Percentiles rank a stretch among this genome's conserved stretches.
phyloP scores from a whole-genome alignment of 305 asterid genomes.

The Fraxinus dipetala region DNA sequence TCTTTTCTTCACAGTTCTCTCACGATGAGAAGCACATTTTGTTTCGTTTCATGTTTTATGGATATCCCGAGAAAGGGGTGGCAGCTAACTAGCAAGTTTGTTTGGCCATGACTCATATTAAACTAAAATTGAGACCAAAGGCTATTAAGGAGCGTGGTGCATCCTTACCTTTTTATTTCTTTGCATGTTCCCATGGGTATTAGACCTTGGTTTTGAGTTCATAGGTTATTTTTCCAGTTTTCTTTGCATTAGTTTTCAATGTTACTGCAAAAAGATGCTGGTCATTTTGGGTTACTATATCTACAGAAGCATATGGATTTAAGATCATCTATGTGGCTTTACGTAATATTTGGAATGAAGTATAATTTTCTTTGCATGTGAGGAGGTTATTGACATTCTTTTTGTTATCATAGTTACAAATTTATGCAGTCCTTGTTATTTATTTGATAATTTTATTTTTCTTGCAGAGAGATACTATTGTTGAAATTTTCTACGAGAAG shows the following conservation, averaged over 20 bases:
- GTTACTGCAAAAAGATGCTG: neutral
- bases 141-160: neutral
- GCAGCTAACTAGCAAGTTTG: neutral
- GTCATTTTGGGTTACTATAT: neutral
- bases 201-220: neutral
- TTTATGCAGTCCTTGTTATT: slow-evolving; percentile 6
- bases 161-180: neutral
- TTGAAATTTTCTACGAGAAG: slow-evolving; percentile 91
- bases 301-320: neutral
- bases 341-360: neutral
- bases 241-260: neutral
- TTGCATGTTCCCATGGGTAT: neutral
- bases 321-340: slow-evolving; percentile 5
- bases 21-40: neutral
- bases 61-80: neutral
- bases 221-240: neutral
- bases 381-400: neutral
- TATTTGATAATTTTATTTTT: slow-evolving; percentile 30
- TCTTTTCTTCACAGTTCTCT: slow-evolving; percentile 16
- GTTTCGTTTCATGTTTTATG: neutral
- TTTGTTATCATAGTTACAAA: neutral
- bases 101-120: neutral
- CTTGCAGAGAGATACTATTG: slow-evolving; percentile 76
- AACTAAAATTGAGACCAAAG: neutral
- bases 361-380: neutral